Evolutionary conservation across 2,329 filamentous ascomycete genomes (phyloP).

Genomic region (Cercospora citrullina): DNA sequence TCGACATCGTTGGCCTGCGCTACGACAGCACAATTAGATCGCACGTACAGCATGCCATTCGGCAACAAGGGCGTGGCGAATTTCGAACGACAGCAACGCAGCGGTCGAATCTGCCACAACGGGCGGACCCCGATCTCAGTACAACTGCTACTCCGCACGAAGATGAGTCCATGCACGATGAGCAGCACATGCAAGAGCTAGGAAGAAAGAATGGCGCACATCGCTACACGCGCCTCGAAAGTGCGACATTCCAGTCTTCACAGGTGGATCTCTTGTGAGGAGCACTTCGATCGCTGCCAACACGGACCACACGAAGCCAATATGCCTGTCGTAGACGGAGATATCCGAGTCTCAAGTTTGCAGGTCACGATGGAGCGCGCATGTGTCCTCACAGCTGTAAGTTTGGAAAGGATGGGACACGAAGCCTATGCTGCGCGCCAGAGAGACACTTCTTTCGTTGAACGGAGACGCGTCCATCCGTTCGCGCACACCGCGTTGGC

Average conservation of each 20-base stretch:
- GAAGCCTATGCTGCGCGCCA: not conserved
- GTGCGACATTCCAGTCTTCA: not conserved
- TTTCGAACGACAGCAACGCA: not conserved
- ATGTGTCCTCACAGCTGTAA: not conserved
- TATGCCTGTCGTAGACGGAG: not conserved
- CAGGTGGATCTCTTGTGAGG: not conserved
- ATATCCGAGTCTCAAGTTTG: not conserved
- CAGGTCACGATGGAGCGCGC: too few relatives aligned
- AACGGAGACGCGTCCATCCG: not conserved
- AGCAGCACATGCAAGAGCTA: not conserved
- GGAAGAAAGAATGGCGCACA: not conserved
- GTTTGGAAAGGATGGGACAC: not conserved
- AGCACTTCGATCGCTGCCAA: not conserved
- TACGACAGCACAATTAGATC: not conserved
- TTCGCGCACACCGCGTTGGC: not conserved
- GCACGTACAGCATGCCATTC: not conserved
- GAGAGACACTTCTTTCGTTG: not conserved
- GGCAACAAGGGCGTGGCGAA: not conserved
- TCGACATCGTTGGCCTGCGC: not conserved
- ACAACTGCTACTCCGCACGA: not conserved
- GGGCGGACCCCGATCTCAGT: not conserved
- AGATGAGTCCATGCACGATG: not conserved
- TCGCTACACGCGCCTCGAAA: not conserved
- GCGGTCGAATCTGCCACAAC: not conserved
- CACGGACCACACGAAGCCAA: not conserved